phyloP scores from a whole-genome alignment of 257 asterid species.

The Solanum lycopersicoides region DNA sequence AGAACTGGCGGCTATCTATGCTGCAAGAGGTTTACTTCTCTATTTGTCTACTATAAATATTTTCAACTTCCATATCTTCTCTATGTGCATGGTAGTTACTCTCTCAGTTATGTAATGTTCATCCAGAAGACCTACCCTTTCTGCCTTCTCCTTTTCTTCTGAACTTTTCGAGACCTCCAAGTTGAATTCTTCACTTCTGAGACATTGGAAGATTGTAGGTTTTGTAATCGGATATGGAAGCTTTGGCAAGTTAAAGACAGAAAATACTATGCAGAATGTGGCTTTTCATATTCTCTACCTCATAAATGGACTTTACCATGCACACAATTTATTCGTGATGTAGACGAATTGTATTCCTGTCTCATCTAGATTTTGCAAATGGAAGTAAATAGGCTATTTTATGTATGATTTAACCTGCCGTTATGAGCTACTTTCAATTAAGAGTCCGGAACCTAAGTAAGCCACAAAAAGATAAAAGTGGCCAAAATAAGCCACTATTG shows the following conservation, averaged over 20 bases:
- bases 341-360: not conserved
- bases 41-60: not conserved
- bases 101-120: not conserved
- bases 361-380: not conserved
- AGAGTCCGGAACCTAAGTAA: too few species aligned
- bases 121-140: not conserved
- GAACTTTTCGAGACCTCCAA: not conserved
- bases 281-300: not conserved
- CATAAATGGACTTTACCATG: not conserved
- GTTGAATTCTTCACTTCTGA: not conserved
- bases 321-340: not conserved
- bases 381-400: not conserved
- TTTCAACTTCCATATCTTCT: not conserved
- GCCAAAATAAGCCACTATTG: too few species aligned
- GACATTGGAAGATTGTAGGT: not conserved
- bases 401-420: not conserved
- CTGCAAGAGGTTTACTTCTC: conserved; percentile 55
- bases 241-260: not conserved
- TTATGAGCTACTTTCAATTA: not conserved
- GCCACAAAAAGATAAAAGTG: too few species aligned
- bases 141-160: not conserved
- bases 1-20: conserved; percentile 79
- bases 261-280: not conserved
- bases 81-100: not conserved
- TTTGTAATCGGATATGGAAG: not conserved